phyloP scores from a whole-genome alignment of 768 basidiomycete genomes.

The Mycena maculata region DNA sequence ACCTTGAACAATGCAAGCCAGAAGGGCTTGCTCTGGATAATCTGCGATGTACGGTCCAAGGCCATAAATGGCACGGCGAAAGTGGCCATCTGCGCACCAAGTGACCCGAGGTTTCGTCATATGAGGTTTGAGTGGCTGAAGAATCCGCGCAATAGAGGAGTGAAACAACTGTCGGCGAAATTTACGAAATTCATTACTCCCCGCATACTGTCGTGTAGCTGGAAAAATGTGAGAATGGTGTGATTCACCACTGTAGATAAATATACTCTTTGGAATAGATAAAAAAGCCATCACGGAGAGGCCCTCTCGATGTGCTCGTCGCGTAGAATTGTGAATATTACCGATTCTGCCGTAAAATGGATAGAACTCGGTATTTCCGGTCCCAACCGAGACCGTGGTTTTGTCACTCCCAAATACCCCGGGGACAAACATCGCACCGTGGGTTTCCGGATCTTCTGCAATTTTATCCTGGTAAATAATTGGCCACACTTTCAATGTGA shows the following conservation, averaged over 20 bases:
- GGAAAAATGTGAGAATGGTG: neutral
- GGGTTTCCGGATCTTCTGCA: constrained; percentile 23
- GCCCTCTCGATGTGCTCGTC: constrained; percentile 24
- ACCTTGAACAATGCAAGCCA: constrained; percentile 29
- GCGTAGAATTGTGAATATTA: constrained; percentile 25
- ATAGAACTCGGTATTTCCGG: constrained; percentile 11
- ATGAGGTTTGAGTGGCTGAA: constrained; percentile 19
- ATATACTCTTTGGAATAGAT: constrained; percentile 33
- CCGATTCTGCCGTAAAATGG: constrained; percentile 35
- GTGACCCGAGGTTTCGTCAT: constrained; percentile 32
- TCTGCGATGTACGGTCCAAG: constrained; percentile 37
- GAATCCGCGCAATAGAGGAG: constrained; percentile 29
- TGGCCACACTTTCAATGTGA: neutral
- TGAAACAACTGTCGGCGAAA: constrained; percentile 39
- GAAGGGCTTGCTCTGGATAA: constrained; percentile 36
- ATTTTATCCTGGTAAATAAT: constrained; percentile 38
- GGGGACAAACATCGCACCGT: constrained; percentile 32
- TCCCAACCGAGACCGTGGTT: constrained; percentile 32
- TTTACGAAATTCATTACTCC: constrained; percentile 22
- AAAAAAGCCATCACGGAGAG: constrained; percentile 13
- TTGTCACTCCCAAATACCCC: constrained; percentile 35
- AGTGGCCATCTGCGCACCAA: constrained; percentile 32
- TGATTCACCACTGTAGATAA: neutral
- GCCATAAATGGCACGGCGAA: constrained; percentile 33
- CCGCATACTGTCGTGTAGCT: constrained; percentile 27